These are phyloP conservation scores for Floccularia luteovirens DNA, from an alignment of 768 basidiomycete genomes.

Conservation along the genomic window DNA sequence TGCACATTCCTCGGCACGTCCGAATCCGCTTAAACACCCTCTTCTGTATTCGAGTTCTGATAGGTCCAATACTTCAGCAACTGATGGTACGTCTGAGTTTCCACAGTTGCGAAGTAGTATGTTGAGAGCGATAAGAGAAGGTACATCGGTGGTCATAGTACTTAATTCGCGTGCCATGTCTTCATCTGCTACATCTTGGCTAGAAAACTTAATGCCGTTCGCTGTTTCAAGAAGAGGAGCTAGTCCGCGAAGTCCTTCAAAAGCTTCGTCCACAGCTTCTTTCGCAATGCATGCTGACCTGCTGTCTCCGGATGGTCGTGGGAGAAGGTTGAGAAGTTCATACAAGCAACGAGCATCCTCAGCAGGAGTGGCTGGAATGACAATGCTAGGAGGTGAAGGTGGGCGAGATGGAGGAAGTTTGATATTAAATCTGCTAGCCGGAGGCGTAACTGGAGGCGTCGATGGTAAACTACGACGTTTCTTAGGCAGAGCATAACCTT, in stretches of 20 bases:
- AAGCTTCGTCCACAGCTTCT: slow-evolving; percentile 78
- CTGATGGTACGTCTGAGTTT: slow-evolving; percentile 24
- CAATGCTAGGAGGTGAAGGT: slow-evolving; percentile 43
- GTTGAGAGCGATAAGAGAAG: slow-evolving; percentile 69
- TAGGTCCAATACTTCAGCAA: slow-evolving; percentile 50
- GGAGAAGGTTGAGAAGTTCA: slow-evolving; percentile 52
- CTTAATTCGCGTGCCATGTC: slow-evolving; percentile 37
- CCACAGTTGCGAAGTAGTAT: slow-evolving; percentile 49
- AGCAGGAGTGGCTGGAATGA: slow-evolving; percentile 32
- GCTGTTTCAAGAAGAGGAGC: slow-evolving; percentile 50
- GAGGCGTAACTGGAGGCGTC: slow-evolving; percentile 50
- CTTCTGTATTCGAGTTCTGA: slow-evolving; percentile 58
- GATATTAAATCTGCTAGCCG: slow-evolving; percentile 52
- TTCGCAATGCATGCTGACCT: slow-evolving; percentile 49
- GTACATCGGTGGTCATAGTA: slow-evolving; percentile 52
- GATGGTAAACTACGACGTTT: slow-evolving; percentile 29
- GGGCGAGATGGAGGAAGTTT: slow-evolving; percentile 66
- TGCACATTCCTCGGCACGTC: slow-evolving; percentile 70
- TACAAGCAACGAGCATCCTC: slow-evolving; percentile 56
- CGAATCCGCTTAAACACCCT: slow-evolving; percentile 67
- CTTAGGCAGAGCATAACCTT: slow-evolving; percentile 28
- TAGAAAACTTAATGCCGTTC: slow-evolving; percentile 17
- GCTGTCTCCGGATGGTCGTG: slow-evolving; percentile 48
- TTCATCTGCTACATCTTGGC: slow-evolving; percentile 12
- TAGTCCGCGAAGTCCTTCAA: slow-evolving; percentile 54